Percentiles rank a stretch among this genome's conserved stretches.
Conservation (phyloP, 345 rosid species). For the Pistacia atlantica region DNA sequence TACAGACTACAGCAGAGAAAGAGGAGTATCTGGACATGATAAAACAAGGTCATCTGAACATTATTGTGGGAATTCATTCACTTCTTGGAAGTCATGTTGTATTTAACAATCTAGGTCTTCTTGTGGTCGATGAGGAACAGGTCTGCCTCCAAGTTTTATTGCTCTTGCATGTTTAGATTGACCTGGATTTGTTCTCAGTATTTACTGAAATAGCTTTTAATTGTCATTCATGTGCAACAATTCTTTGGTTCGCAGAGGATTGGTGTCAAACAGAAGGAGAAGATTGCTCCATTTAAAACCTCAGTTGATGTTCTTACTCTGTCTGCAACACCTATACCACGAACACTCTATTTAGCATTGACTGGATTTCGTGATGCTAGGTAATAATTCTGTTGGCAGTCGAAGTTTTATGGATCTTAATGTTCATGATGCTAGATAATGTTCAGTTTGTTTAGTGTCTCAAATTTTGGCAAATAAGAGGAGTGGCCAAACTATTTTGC, state of each 20-base stretch:
- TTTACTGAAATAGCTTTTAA: constrained; percentile 9
- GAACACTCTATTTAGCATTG: constrained; percentile 91
- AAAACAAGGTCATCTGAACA: constrained; percentile 70
- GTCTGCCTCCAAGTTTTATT: constrained; percentile 41
- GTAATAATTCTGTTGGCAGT: constrained; percentile 38
- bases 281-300: constrained; percentile 91
- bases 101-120: constrained; percentile 90
- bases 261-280: constrained; percentile 96
- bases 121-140: constrained; percentile 99
- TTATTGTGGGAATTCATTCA: constrained; percentile 92
- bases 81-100: constrained; percentile 95
- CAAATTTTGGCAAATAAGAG: constrained; percentile 3
- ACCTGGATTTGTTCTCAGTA: not conserved
- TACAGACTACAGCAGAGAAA: constrained; percentile 85
- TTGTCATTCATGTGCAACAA: constrained; percentile 23
- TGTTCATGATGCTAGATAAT: not conserved
- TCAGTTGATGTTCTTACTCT: constrained; percentile 95
- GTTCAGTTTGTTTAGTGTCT: constrained; percentile 10
- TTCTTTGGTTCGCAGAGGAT: constrained; percentile 64
- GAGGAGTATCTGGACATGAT: constrained; percentile 74
- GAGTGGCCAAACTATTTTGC: not conserved
- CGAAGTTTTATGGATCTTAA: constrained; percentile 12
- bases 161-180: constrained; percentile 14
- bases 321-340: constrained; percentile 96
- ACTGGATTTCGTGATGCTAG: constrained; percentile 99